Conservation (phyloP, 805 yeast genomes). For the Millerozyma miso region DNA sequence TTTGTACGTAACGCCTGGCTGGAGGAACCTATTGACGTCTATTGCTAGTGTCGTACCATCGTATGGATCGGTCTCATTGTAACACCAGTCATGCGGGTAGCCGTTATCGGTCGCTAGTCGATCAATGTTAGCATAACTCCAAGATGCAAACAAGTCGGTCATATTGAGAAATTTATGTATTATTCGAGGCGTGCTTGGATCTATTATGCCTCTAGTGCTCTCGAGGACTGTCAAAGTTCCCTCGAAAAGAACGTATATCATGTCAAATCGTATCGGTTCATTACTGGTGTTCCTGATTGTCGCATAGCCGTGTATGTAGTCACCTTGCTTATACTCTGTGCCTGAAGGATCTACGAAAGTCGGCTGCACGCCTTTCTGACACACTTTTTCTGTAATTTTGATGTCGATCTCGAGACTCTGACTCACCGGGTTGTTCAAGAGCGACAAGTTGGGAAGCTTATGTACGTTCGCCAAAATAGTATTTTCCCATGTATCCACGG, state of each 20-base stretch:
- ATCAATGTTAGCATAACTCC: constrained; percentile 42
- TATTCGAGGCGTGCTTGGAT: constrained; percentile 20
- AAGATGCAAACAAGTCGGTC: constrained; percentile 41
- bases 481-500: constrained; percentile 35
- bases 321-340: constrained; percentile 37
- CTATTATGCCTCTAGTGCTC: constrained; percentile 18
- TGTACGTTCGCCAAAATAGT: constrained; percentile 42
- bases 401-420: constrained; percentile 29
- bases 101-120: constrained; percentile 36
- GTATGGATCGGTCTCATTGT: constrained; percentile 40
- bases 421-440: constrained; percentile 24
- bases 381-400: constrained; percentile 33
- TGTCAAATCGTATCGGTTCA: constrained; percentile 36
- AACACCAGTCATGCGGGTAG: constrained; percentile 44
- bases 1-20: constrained; percentile 37
- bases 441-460: constrained; percentile 30
- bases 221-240: constrained; percentile 29
- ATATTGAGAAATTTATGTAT: constrained; percentile 39
- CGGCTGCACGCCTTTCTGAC: constrained; percentile 38
- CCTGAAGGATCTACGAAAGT: constrained; percentile 27
- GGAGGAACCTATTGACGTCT: constrained; percentile 32
- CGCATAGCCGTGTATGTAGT: constrained; percentile 41
- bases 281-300: constrained; percentile 29
- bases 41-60: constrained; percentile 34
- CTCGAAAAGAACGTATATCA: constrained; percentile 43